These are phyloP conservation scores for Sphenostylis stenocarpa DNA, from an alignment of 306 rosid species.

Conservation along the genomic window DNA sequence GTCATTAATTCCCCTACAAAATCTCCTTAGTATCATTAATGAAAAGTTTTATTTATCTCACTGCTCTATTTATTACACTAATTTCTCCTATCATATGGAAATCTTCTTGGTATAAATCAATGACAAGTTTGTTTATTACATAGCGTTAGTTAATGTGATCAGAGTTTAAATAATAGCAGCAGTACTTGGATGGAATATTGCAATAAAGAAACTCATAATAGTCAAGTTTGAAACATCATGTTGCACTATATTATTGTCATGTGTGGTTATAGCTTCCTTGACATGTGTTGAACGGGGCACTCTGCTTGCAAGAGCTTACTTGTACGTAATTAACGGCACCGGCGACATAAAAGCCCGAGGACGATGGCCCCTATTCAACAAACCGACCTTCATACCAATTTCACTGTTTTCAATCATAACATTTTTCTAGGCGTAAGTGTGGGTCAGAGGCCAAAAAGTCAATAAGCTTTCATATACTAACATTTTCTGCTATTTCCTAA, in stretches of 20 bases:
- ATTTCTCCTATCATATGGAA: background rate
- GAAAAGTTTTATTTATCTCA: background rate
- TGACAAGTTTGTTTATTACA: background rate
- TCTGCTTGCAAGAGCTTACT: conserved; percentile 21
- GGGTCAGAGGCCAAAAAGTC: conserved; percentile 30
- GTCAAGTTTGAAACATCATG: background rate
- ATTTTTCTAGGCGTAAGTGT: conserved; percentile 40
- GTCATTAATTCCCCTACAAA: background rate
- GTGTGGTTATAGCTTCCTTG: background rate
- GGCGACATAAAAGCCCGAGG: conserved; percentile 42
- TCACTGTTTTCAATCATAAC: conserved; percentile 29
- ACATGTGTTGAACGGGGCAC: conserved; percentile 24
- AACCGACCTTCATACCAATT: conserved; percentile 45
- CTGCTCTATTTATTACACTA: background rate
- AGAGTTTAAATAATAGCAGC: background rate
- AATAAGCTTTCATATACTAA: background rate
- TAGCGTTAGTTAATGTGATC: background rate
- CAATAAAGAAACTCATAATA: background rate
- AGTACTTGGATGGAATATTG: background rate
- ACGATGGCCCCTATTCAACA: conserved; percentile 31
- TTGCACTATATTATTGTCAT: background rate
- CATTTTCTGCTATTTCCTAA: background rate
- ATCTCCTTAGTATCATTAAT: conserved; percentile 19
- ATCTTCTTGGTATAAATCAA: conserved; percentile 22
- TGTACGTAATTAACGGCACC: conserved; percentile 33